Conservation (phyloP, 78 protist genomes). For the Dictyostelium brefeldianum region DNA sequence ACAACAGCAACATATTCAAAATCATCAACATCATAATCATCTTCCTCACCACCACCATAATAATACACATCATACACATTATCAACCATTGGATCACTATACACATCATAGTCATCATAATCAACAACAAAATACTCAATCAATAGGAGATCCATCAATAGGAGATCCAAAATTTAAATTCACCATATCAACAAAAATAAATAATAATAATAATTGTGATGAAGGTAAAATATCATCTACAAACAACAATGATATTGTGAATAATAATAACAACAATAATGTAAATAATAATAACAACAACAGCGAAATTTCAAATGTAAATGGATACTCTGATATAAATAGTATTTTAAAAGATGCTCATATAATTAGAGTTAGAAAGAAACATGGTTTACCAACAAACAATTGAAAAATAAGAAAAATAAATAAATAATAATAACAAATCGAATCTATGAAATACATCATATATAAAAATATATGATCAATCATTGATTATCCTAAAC, state of each 20-base stretch:
- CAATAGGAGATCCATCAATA: background rate
- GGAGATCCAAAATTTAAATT: background rate
- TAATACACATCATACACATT: background rate
- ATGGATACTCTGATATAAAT: constrained; percentile 2
- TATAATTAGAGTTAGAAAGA: background rate
- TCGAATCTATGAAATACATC: no score
- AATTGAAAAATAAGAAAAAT: no score
- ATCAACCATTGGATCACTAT: background rate
- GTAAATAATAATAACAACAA: background rate
- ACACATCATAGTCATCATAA: background rate
- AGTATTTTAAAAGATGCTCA: constrained; percentile 7
- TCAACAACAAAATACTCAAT: no score
- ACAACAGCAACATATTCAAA: background rate
- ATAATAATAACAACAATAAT: background rate
- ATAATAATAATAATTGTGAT: background rate
- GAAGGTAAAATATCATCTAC: background rate
- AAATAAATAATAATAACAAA: no score
- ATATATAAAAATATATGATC: no score
- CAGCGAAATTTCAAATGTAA: background rate
- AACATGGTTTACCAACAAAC: background rate
- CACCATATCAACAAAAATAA: background rate
- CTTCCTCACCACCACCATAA: background rate
- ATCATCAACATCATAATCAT: background rate
- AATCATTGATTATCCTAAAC: no score
- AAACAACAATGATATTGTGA: background rate